These are phyloP conservation scores for Fallopia convolvulus DNA, from an alignment of 148 eudicot genomes.

Conservation along the genomic window DNA sequence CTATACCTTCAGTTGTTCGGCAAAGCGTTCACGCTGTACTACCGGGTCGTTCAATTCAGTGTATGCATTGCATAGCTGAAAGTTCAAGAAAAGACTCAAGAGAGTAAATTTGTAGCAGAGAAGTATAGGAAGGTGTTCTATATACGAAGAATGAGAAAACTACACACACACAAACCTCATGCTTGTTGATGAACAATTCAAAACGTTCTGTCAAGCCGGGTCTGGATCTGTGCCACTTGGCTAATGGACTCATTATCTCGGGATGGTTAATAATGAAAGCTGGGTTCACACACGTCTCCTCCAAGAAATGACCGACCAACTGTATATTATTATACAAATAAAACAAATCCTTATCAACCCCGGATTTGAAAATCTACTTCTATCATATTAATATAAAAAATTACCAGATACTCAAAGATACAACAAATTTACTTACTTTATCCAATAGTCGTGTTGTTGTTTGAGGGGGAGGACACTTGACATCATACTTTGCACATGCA, in stretches of 20 bases:
- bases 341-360: not conserved
- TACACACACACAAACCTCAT: conserved; percentile 52
- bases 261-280: conserved; percentile 87
- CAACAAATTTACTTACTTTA: conserved; percentile 36
- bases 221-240: conserved; percentile 97
- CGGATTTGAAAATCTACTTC: not conserved
- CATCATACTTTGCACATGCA: conserved; percentile 63
- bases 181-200: conserved; percentile 86
- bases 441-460: conserved; percentile 83
- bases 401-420: not conserved
- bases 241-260: conserved; percentile 93
- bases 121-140: not conserved
- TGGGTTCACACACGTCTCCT: conserved; percentile 87
- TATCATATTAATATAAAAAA: not conserved
- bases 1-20: conserved; percentile 86
- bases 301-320: conserved; percentile 95
- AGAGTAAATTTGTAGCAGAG: not conserved
- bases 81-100: not conserved
- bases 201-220: conserved; percentile 90
- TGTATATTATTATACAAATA: conserved; percentile 27
- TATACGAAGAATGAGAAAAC: not conserved
- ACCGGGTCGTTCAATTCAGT: conserved; percentile 92
- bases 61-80: conserved; percentile 89
- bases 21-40: conserved; percentile 88
- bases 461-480: conserved; percentile 89